Percentiles rank a stretch among this genome's conserved stretches.
These are phyloP conservation scores for Haematococcus lacustris DNA, from an alignment of 139 green algal genomes.

Conservation along the genomic window DNA sequence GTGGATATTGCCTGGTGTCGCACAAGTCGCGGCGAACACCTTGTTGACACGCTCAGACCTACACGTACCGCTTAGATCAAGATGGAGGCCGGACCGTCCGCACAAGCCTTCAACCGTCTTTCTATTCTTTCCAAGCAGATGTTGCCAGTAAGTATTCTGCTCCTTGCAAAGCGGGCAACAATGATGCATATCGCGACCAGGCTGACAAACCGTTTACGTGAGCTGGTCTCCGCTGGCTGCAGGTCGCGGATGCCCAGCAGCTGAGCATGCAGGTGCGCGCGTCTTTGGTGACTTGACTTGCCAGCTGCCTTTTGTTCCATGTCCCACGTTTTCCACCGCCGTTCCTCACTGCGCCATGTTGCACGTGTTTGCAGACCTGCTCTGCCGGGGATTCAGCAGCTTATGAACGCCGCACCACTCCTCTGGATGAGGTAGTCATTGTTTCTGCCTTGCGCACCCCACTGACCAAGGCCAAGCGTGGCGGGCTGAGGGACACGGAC, in stretches of 20 bases:
- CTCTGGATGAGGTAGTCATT: conserved; percentile 84
- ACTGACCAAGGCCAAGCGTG: conserved; percentile 82
- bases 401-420: conserved; percentile 55
- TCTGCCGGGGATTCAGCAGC: conserved; percentile 75
- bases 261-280: conserved; percentile 1
- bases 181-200: too few relatives aligned
- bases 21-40: too few relatives aligned
- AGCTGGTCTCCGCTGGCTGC: too few relatives aligned
- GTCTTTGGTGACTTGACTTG: not conserved
- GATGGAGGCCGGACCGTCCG: too few relatives aligned
- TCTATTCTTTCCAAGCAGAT: too few relatives aligned
- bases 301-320: not conserved
- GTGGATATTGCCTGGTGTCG: too few relatives aligned
- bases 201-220: too few relatives aligned
- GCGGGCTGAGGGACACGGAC: conserved; percentile 85
- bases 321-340: not conserved
- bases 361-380: conserved; percentile 38
- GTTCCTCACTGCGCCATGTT: not conserved
- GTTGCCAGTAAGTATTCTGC: too few relatives aligned
- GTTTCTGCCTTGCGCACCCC: conserved; percentile 83
- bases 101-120: too few relatives aligned
- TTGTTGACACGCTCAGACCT: too few relatives aligned
- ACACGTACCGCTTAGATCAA: too few relatives aligned
- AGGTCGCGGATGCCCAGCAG: not conserved
- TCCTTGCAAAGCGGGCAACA: too few relatives aligned